Evolutionary conservation across 148 eudicot genomes (phyloP), one percentile per base, ranked within the genome.

Genomic region (Pharnaceum exiguum): DNA sequence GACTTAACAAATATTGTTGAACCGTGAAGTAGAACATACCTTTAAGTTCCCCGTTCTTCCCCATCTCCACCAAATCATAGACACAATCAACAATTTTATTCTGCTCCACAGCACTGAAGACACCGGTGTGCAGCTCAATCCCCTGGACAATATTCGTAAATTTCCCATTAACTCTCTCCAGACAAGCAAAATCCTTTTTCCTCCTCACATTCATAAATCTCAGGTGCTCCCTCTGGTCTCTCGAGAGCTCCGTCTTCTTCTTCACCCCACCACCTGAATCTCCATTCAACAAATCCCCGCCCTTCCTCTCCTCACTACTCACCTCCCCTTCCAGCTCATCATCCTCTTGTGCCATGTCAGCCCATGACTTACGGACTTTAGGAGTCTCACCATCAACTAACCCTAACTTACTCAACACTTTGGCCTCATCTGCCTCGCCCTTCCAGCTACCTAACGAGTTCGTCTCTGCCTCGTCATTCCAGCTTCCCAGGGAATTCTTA

Each of bases 321-420:
- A 76, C 98, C 60, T 79, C 95, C 17, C 43, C 83, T 50, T 71
- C 85, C 55, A 83, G 74, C 62, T 85, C 95, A 67, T 85, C 95
- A 67, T 90, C 96, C 70, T 91, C 98, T 35, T 77, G 83, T 12
- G 95, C 83, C 83, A 93, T 88, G 62, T 93, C 98, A 2, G 96
- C 98, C 98, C 98, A 88, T 5, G 95, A 93, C 82, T 71, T 75
- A 39, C 80, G 72, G 31, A 51, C 61, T 46, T 12, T 70, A 0
- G 81, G 65, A 50, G 75, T 62, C 51, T 60, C 72, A 52, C 28
- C 46, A 46, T 60, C 75, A 40, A 26, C 43, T 43, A 24, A 40
- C 21, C 24, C 42, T 8, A 55, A 45, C 4, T 67, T 68, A 35
- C 40, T 36, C 7, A 48, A 28, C 29, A 71, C 25, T 54, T 71